Evolutionary conservation across 129 eudicot genomes (phyloP).

Genomic region (Arctium minus): DNA sequence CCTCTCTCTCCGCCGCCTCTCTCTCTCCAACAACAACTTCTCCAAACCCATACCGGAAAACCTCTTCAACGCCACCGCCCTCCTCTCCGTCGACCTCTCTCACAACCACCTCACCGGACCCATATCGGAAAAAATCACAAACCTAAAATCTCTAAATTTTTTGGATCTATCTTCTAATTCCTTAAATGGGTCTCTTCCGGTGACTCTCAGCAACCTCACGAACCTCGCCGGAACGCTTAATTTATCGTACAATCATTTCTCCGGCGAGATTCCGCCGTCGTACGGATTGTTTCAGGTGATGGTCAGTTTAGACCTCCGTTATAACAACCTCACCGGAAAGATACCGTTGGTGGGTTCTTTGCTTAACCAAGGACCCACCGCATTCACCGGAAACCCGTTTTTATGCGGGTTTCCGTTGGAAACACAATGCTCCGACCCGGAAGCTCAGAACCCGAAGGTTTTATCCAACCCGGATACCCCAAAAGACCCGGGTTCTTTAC

Average conservation of each 20-base stretch:
- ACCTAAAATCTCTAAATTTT: conserved; percentile 34
- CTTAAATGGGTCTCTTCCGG: conserved; percentile 62
- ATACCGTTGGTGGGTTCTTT: conserved; percentile 82
- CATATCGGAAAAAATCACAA: conserved; percentile 37
- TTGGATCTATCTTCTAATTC: conserved; percentile 64
- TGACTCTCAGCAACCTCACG: conserved; percentile 43
- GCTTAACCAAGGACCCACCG: conserved; percentile 92
- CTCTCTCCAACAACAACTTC: conserved; percentile 50
- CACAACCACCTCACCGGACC: conserved; percentile 58
- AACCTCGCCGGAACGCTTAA: conserved; percentile 66
- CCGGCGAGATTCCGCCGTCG: conserved; percentile 74
- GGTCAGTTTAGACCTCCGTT: conserved; percentile 73
- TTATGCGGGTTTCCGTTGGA: conserved; percentile 87
- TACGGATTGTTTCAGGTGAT: conserved; percentile 77
- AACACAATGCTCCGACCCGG: conserved; percentile 40
- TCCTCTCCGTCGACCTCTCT: conserved; percentile 63
- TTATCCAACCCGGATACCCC: conserved; percentile 55
- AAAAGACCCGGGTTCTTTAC: conserved; percentile 30
- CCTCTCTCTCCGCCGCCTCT: conserved; percentile 46
- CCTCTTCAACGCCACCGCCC: conserved; percentile 49
- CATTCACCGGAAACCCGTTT: conserved; percentile 74
- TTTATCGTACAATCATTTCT: conserved; percentile 53
- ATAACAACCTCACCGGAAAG: conserved; percentile 77
- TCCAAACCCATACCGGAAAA: conserved; percentile 45
- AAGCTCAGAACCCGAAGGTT: conserved; percentile 57